A percentile compares a stretch with the other conserved stretches of the same genome.
Evolutionary conservation across 768 basidiomycete species (phyloP).

Genomic region (Pleurotus giganteus): DNA sequence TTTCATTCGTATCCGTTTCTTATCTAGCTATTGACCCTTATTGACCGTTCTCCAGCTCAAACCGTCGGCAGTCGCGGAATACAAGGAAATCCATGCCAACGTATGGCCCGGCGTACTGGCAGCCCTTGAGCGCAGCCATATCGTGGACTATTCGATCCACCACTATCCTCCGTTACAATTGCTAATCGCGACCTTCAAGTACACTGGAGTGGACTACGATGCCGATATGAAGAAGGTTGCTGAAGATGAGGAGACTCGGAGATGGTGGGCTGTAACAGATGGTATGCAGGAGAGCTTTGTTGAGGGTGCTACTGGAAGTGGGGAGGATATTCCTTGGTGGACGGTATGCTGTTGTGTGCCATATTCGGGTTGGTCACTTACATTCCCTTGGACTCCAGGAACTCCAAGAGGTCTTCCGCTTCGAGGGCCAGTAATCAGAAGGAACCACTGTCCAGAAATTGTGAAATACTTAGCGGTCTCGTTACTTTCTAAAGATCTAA

Average conservation of each 20-base stretch:
- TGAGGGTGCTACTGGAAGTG: slow-evolving; percentile 69
- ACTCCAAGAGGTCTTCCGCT: slow-evolving; percentile 8
- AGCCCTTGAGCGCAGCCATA: slow-evolving; percentile 58
- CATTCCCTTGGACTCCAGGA: not conserved
- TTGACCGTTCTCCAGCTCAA: slow-evolving; percentile 43
- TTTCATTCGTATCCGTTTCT: not conserved
- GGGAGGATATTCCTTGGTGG: slow-evolving; percentile 70
- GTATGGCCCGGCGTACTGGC: slow-evolving; percentile 73
- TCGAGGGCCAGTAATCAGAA: slow-evolving; percentile 2
- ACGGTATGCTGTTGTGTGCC: slow-evolving; percentile 33
- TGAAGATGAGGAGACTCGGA: slow-evolving; percentile 64
- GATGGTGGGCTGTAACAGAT: slow-evolving; percentile 80
- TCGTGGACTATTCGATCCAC: slow-evolving; percentile 76
- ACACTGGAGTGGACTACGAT: slow-evolving; percentile 62
- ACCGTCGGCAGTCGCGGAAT: slow-evolving; percentile 47
- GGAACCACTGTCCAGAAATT: too few species aligned
- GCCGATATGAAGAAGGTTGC: slow-evolving; percentile 64
- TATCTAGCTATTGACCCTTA: not conserved
- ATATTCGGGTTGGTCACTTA: not conserved
- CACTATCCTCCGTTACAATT: slow-evolving; percentile 61
- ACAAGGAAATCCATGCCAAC: slow-evolving; percentile 54
- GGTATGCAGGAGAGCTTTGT: slow-evolving; percentile 76
- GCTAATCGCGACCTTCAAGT: slow-evolving; percentile 80
- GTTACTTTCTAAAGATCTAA: too few species aligned
- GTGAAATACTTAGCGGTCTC: too few species aligned